Percentiles rank a stretch among this genome's conserved stretches.
Evolutionary conservation across 305 asterid genomes (phyloP).

Genomic region (Solanum hybrid): DNA sequence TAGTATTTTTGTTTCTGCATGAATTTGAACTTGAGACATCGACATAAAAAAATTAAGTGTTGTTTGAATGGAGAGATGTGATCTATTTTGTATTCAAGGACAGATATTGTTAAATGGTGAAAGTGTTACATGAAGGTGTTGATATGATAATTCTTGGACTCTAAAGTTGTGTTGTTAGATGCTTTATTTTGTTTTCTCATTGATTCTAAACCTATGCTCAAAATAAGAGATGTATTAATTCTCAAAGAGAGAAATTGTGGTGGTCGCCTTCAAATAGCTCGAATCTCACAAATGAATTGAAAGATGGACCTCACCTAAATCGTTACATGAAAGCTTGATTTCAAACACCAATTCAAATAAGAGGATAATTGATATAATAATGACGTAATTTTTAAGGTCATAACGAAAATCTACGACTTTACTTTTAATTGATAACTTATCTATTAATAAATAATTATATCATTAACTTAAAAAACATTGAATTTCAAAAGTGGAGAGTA

Average conservation of each 20-base stretch:
- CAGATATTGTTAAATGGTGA: background rate
- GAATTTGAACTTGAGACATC: background rate
- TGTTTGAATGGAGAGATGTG: background rate
- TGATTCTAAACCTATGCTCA: background rate
- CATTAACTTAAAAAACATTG: background rate
- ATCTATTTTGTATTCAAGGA: background rate
- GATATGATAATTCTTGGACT: background rate
- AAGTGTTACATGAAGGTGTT: background rate
- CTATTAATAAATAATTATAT: background rate
- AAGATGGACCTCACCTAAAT: background rate
- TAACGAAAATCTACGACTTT: background rate
- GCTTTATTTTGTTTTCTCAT: background rate
- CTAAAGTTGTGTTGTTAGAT: background rate
- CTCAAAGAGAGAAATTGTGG: fast-evolving
- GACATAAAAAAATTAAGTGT: background rate
- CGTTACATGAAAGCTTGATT: background rate
- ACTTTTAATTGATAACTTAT: background rate
- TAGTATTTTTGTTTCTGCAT: fast-evolving
- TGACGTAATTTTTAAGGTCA: background rate
- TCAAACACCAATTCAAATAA: background rate
- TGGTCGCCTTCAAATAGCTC: background rate
- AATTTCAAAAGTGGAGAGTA: background rate
- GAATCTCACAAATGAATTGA: background rate
- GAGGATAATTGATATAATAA: background rate
- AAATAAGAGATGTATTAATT: background rate